Evolutionary conservation across 805 yeast species (phyloP), one percentile per base, ranked within the genome.

Genomic region (Metschnikowia kunwiensis): DNA sequence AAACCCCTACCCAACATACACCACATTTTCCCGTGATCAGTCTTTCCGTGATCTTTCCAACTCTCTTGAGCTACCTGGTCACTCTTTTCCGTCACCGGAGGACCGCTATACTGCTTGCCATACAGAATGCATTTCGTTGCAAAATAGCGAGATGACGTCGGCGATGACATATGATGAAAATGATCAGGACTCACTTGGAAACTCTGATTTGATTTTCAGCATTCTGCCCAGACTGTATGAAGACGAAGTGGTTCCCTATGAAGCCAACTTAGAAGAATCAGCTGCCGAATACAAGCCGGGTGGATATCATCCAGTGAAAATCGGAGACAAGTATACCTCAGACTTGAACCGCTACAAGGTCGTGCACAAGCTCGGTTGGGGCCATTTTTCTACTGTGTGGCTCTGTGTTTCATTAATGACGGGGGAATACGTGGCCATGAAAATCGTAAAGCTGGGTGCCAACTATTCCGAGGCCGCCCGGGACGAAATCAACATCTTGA

Each of bases 321-420:
- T 87, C 32, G 97, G 97, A 5, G 98, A 94, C 57, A 62, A 63
- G 15, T 91, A 82, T 60, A 84, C 86, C 50, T 70, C 83, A 38
- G 46, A 39, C 24, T 20, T 30, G 24, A 78, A 78, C 13, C 76
- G 85, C 41, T 93, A 93, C 58, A 71, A 80, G 1, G 62, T 93
- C 32, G 89, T 86, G 20, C 76, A 97, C 43, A 93, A 93, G 57
- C 68, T 93, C 4, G 99, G 99, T 0, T 93, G 99, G 99, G 99
- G 99, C 23, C 97, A 93, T 62, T 93, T 93, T 57, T 82, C 95
- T 18, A 93, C 54, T 17, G 54, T 50, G 18, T 50, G 54, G 54
- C 49, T 50, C 23, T 42, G 47, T 13, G 29, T 18, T 13, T 39
- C 44, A 96, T 1, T 97, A 86, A 15, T 89, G 96, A 97, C 68